These are phyloP conservation scores for Torulaspora pretoriensis DNA, from an alignment of 1,139 yeast genomes.

Conservation along the genomic window DNA sequence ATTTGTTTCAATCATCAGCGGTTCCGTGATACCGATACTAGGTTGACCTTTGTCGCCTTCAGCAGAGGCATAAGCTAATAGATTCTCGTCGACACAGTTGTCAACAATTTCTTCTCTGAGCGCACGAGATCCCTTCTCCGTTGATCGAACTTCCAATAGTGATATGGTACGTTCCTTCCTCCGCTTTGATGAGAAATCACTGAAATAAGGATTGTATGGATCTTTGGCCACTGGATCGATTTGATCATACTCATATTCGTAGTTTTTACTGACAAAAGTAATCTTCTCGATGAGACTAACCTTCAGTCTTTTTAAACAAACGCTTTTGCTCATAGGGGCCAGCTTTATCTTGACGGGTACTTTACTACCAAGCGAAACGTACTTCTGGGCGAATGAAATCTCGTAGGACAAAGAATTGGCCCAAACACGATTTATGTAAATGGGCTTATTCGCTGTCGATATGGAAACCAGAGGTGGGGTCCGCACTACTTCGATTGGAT, in stretches of 20 bases:
- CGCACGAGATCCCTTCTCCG: slow-evolving; percentile 41
- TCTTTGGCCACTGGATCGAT: slow-evolving; percentile 42
- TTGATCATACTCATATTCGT: slow-evolving; percentile 54
- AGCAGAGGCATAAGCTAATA: slow-evolving; percentile 55
- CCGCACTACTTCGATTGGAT: slow-evolving; percentile 45
- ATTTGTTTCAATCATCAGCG: slow-evolving; percentile 33
- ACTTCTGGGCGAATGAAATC: slow-evolving; percentile 71
- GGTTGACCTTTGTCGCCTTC: slow-evolving; percentile 22
- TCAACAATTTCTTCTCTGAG: slow-evolving; percentile 63
- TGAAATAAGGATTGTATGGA: slow-evolving; percentile 38
- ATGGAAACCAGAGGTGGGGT: slow-evolving; percentile 78
- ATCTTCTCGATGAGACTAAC: slow-evolving; percentile 70
- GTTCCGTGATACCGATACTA: slow-evolving; percentile 35
- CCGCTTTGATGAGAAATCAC: slow-evolving; percentile 25
- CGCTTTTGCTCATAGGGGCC: slow-evolving; percentile 65
- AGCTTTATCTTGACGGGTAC: slow-evolving; percentile 60
- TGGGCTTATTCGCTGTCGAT: slow-evolving; percentile 72
- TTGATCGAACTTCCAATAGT: slow-evolving; percentile 59
- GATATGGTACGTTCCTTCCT: slow-evolving; percentile 52
- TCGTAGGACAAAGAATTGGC: slow-evolving; percentile 74
- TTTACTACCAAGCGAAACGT: slow-evolving; percentile 65
- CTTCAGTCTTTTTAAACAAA: slow-evolving; percentile 65
- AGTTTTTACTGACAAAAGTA: slow-evolving; percentile 57
- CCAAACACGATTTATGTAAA: slow-evolving; percentile 80
- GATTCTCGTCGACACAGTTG: slow-evolving; percentile 56